Conservation (phyloP, 495 filamentous ascomycete species). For the Glutinoglossum americanum region DNA sequence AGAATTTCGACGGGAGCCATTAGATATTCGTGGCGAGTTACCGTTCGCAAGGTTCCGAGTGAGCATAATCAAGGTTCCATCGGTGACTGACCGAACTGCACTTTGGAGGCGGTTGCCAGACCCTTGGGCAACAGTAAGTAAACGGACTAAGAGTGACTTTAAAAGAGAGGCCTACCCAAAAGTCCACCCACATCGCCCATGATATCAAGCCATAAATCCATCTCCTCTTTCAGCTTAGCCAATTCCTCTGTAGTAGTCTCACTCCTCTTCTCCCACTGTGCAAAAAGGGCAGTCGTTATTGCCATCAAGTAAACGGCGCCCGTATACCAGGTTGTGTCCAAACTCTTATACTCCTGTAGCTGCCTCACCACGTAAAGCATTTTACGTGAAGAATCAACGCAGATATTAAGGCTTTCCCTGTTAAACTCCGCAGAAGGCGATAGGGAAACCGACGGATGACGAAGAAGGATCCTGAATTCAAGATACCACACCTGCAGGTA, state of each 20-base stretch:
- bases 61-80: conserved; percentile 12
- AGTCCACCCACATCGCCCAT: conserved; percentile 40
- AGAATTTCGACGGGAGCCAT: background rate
- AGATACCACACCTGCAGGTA: conserved; percentile 25
- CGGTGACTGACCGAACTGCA: conserved; percentile 14
- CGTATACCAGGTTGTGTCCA: conserved; percentile 72
- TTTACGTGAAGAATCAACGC: conserved; percentile 39
- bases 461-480: conserved; percentile 31
- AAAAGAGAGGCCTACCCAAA: conserved; percentile 27
- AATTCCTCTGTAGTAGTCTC: conserved; percentile 32
- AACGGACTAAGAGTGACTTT: background rate
- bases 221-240: conserved; percentile 34
- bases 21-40: background rate
- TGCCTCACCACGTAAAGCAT: conserved; percentile 37
- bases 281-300: conserved; percentile 50
- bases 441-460: conserved; percentile 50
- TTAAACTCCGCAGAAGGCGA: conserved; percentile 36
- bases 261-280: conserved; percentile 40
- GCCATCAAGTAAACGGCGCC: conserved; percentile 48
- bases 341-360: conserved; percentile 36
- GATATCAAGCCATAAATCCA: conserved; percentile 45
- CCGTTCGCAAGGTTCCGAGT: conserved; percentile 11
- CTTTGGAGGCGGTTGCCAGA: conserved; percentile 17
- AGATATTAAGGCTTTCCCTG: conserved; percentile 42
- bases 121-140: conserved; percentile 11